Conservation (phyloP, 768 basidiomycete species). For the Boletus sensibilis region DNA sequence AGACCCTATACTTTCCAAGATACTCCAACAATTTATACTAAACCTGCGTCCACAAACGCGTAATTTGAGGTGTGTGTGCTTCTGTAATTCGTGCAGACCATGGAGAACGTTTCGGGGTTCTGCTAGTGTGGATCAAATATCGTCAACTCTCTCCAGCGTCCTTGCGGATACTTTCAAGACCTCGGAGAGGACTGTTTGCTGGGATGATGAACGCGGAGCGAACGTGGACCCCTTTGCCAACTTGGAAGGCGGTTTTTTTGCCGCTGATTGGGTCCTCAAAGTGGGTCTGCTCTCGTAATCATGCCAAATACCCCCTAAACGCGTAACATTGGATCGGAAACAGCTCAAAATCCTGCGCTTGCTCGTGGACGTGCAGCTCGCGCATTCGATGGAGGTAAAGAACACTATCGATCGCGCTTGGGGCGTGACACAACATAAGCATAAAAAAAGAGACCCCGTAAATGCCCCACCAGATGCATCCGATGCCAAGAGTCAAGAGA, state of each 20-base stretch:
- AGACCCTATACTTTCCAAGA: constrained; percentile 67
- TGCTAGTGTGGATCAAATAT: constrained; percentile 76
- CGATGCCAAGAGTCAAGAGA: constrained; percentile 66
- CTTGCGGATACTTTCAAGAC: constrained; percentile 72
- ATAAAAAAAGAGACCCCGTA: constrained; percentile 73
- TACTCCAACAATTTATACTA: constrained; percentile 74
- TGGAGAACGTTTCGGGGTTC: constrained; percentile 32
- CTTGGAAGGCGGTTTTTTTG: constrained; percentile 72
- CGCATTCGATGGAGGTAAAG: constrained; percentile 68
- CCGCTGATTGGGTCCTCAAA: constrained; percentile 80
- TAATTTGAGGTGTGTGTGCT: constrained; percentile 73
- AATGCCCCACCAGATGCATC: constrained; percentile 53
- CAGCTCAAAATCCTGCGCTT: constrained; percentile 83
- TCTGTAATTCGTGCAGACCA: constrained; percentile 22
- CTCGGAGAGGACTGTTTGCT: constrained; percentile 74
- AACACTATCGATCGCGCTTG: constrained; percentile 77
- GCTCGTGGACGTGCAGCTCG: constrained; percentile 81
- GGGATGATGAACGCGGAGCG: constrained; percentile 64
- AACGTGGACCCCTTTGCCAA: constrained; percentile 75
- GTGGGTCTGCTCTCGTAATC: constrained; percentile 44
- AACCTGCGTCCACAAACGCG: constrained; percentile 86
- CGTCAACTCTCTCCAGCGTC: constrained; percentile 65
- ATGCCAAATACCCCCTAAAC: constrained; percentile 29
- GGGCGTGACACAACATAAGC: constrained; percentile 81
- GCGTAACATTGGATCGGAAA: constrained; percentile 22